Percentiles rank a stretch among this genome's conserved stretches.
Conservation (phyloP, 1,139 yeast genomes). For the Hansenula sp. region DNA sequence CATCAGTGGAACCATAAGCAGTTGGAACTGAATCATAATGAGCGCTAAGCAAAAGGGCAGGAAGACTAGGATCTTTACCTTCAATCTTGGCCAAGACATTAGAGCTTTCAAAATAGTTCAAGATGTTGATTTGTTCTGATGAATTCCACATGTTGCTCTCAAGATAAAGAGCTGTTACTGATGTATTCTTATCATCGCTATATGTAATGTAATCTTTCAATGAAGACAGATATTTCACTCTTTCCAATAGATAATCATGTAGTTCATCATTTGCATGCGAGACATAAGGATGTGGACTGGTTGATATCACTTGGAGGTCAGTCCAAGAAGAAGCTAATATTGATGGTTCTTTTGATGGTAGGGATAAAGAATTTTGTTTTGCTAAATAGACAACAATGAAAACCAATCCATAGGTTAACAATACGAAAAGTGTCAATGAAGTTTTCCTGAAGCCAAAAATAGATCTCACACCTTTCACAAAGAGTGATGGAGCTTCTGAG, state of each 20-base stretch:
- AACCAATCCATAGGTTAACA: constrained; percentile 36
- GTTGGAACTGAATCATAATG: constrained; percentile 91
- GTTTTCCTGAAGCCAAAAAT: constrained; percentile 58
- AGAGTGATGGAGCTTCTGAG: constrained; percentile 8
- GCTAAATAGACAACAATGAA: constrained; percentile 27
- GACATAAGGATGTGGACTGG: constrained; percentile 69
- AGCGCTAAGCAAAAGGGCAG: constrained; percentile 73
- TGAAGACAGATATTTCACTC: constrained; percentile 33
- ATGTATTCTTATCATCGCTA: constrained; percentile 49
- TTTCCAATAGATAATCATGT: constrained; percentile 56
- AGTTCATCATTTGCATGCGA: constrained; percentile 74
- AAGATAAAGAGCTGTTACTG: constrained; percentile 41
- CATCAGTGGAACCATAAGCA: constrained; percentile 86
- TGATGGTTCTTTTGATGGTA: constrained; percentile 38
- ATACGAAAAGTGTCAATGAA: constrained; percentile 46
- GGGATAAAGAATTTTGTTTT: constrained; percentile 32
- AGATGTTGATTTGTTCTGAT: constrained; percentile 34
- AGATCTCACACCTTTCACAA: constrained; percentile 12
- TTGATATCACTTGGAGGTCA: constrained; percentile 64
- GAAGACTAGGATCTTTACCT: constrained; percentile 53
- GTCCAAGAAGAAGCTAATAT: constrained; percentile 54
- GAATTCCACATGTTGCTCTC: constrained; percentile 42
- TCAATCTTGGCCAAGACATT: constrained; percentile 69
- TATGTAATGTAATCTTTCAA: constrained; percentile 23
- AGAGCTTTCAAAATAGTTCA: constrained; percentile 73